These are phyloP conservation scores for Ilyonectria destructans DNA, from an alignment of 2,329 filamentous ascomycete species.

Conservation along the genomic window DNA sequence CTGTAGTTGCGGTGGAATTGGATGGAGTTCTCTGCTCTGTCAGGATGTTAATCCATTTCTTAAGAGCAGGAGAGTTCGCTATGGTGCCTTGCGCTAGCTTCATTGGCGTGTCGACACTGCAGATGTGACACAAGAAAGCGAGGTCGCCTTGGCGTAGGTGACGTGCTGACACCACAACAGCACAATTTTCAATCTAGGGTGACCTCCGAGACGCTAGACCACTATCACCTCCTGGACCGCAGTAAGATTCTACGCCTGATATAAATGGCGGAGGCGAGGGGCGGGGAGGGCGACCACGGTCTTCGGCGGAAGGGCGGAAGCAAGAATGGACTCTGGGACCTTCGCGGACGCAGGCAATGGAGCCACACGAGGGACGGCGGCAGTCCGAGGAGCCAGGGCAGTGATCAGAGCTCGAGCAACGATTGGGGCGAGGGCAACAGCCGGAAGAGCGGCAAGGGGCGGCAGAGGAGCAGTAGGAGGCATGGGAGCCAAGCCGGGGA, in stretches of 20 bases:
- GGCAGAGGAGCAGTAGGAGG: conserved; percentile 22
- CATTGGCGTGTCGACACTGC: background rate
- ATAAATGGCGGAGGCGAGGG: conserved; percentile 11
- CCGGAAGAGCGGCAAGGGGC: conserved; percentile 29
- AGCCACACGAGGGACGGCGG: conserved; percentile 15
- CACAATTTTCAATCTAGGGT: background rate
- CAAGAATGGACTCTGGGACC: conserved; percentile 25
- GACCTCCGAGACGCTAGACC: background rate
- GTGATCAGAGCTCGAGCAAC: conserved; percentile 26
- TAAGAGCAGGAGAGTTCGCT: background rate
- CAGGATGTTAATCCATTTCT: background rate
- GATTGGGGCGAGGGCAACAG: conserved; percentile 32
- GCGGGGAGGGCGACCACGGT: conserved; percentile 16
- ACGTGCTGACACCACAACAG: background rate
- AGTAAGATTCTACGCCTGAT: background rate
- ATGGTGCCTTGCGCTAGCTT: background rate
- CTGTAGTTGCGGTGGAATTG: background rate
- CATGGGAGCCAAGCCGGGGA: conserved; percentile 11
- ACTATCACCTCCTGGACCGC: background rate
- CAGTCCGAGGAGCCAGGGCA: conserved; percentile 24
- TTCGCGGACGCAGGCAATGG: conserved; percentile 23
- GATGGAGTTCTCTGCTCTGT: background rate
- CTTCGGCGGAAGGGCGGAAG: conserved; percentile 22
- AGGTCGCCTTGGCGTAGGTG: background rate
- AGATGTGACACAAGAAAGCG: background rate